phyloP scores from a whole-genome alignment of 192 early-diverging fungal genomes.

The Neocallimastix lanati region DNA sequence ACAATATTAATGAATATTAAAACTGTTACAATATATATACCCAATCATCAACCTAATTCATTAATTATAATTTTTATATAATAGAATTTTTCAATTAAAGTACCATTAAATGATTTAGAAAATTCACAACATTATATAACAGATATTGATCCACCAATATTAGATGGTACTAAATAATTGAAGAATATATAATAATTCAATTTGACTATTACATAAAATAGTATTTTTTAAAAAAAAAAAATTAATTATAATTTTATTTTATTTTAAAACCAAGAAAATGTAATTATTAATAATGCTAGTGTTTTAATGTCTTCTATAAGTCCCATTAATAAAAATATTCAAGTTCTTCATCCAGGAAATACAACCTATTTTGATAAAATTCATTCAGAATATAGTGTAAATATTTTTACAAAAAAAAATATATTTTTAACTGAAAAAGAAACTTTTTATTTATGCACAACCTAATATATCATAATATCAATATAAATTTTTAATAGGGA shows the following conservation, averaged over 20 bases:
- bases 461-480: neutral
- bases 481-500: slow-evolving; percentile 1
- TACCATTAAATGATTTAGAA: slow-evolving; percentile 9
- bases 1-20: neutral
- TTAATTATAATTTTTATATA: no score
- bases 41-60: no score
- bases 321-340: slow-evolving; percentile 22
- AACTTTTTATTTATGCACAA: no score
- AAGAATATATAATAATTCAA: no score
- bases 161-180: slow-evolving; percentile 13
- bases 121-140: slow-evolving; percentile 9
- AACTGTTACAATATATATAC: slow-evolving; percentile 1
- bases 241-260: neutral
- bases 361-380: slow-evolving; percentile 32
- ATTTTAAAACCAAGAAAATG: slow-evolving; percentile 14
- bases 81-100: slow-evolving; percentile 13
- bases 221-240: no score
- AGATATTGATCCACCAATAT: slow-evolving; percentile 32
- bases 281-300: slow-evolving; percentile 19
- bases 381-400: slow-evolving; percentile 26
- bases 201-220: no score
- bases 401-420: no score
- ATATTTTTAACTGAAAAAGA: no score
- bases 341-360: slow-evolving; percentile 37
- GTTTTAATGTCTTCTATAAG: slow-evolving; percentile 23